These are phyloP conservation scores for Diophrys appendiculata DNA, from an alignment of 73 alveolate species.

Conservation along the genomic window DNA sequence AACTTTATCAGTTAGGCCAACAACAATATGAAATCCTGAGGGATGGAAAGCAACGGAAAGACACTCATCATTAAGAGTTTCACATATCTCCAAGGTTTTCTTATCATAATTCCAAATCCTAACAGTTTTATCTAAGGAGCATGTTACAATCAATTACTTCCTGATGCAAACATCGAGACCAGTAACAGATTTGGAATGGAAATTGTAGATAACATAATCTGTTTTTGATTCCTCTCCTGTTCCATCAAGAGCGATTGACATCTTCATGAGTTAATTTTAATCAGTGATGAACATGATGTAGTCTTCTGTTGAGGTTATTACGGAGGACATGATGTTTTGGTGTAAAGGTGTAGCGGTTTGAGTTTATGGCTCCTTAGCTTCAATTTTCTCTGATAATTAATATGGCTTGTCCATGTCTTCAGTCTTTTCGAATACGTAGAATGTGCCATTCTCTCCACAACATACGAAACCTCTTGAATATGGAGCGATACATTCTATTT, in stretches of 20 bases:
- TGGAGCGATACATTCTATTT: slow-evolving; percentile 62
- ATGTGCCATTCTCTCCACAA: slow-evolving; percentile 62
- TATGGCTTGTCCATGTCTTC: slow-evolving; percentile 72
- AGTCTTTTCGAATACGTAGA: slow-evolving; percentile 56
- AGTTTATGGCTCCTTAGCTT: no score
- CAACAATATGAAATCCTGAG: slow-evolving; percentile 91
- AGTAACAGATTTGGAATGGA: slow-evolving; percentile 72
- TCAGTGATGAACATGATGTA: slow-evolving; percentile 58
- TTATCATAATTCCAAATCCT: slow-evolving; percentile 93
- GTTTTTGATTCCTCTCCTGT: slow-evolving; percentile 60
- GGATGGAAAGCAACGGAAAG: slow-evolving; percentile 93
- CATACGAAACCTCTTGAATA: slow-evolving; percentile 65
- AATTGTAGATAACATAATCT: slow-evolving; percentile 63
- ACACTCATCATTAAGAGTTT: slow-evolving; percentile 84
- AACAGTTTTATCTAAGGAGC: slow-evolving; percentile 86
- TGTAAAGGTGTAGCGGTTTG: slow-evolving; percentile 31
- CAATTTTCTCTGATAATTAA: slow-evolving; percentile 33
- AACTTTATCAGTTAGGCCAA: slow-evolving; percentile 87
- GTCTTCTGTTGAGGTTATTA: slow-evolving; percentile 64
- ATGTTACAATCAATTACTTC: slow-evolving; percentile 82
- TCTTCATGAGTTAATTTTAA: slow-evolving; percentile 46
- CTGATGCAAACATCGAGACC: slow-evolving; percentile 89
- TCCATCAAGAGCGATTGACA: slow-evolving; percentile 62
- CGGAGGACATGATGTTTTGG: no score
- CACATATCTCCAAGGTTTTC: slow-evolving; percentile 77